Percentiles rank a stretch among this genome's conserved stretches.
Evolutionary conservation across 192 early-diverging fungal genomes (phyloP).

Genomic region (Backusella parvicylindrica): DNA sequence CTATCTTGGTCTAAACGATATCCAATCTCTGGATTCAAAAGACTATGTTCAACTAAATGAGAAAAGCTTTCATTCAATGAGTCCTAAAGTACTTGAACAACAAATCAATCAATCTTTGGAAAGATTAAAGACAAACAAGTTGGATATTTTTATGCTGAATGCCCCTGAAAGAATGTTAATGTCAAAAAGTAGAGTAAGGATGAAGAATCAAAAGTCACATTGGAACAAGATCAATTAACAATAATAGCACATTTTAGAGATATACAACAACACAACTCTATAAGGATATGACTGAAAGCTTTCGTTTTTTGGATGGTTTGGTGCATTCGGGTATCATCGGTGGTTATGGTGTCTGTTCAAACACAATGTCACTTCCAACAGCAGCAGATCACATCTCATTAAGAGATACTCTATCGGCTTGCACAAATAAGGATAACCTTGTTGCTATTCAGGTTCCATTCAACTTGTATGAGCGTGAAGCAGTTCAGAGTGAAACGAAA

Average conservation of each 20-base stretch:
- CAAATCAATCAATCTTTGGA: constrained; percentile 54
- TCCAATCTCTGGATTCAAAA: constrained; percentile 6
- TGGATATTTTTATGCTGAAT: constrained; percentile 78
- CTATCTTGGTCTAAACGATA: constrained; percentile 33
- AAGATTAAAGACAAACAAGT: constrained; percentile 46
- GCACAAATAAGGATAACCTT: constrained; percentile 45
- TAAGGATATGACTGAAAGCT: constrained; percentile 54
- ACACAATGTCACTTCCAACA: constrained; percentile 53
- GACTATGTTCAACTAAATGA: constrained; percentile 43
- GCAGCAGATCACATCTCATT: constrained; percentile 62
- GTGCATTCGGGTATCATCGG: constrained; percentile 51
- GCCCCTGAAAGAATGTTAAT: constrained; percentile 70
- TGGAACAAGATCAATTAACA: background rate
- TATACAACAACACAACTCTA: constrained; percentile 41
- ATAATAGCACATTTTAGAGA: background rate
- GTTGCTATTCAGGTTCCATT: constrained; percentile 65
- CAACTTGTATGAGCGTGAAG: constrained; percentile 72
- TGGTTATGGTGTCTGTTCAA: constrained; percentile 68
- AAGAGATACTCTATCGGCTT: constrained; percentile 40
- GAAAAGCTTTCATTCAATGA: constrained; percentile 57
- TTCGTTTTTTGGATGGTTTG: constrained; percentile 60
- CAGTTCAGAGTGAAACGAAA: constrained; percentile 31
- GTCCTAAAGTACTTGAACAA: constrained; percentile 53
- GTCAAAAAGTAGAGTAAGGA: constrained; percentile 35
- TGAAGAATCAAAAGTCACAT: background rate